Conservation (phyloP, 2,329 filamentous ascomycete genomes). For the Sporothrix protearum region DNA sequence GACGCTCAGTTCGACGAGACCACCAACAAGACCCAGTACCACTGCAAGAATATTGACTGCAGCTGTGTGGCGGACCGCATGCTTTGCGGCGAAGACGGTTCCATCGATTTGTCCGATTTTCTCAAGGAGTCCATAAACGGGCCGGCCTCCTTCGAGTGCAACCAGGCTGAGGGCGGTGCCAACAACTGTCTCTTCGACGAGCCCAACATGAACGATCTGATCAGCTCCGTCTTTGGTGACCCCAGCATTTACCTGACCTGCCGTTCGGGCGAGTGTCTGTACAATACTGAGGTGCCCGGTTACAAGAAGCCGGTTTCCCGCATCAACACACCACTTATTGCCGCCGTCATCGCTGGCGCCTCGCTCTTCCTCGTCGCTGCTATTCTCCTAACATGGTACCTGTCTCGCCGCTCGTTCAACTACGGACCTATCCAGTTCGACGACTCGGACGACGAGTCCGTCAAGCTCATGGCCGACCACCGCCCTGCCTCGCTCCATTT, state of each 20-base stretch:
- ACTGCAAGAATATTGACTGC: slow-evolving; percentile 80
- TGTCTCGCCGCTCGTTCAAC: slow-evolving; percentile 68
- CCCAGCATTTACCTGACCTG: slow-evolving; percentile 81
- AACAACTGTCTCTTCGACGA: slow-evolving; percentile 81
- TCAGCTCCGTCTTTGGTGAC: slow-evolving; percentile 85
- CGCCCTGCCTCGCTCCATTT: slow-evolving; percentile 87
- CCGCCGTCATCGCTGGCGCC: slow-evolving; percentile 81
- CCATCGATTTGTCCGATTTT: slow-evolving; percentile 89
- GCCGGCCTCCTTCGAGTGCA: slow-evolving; percentile 78
- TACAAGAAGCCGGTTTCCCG: slow-evolving; percentile 84
- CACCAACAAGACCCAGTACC: slow-evolving; percentile 79
- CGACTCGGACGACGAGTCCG: slow-evolving; percentile 82
- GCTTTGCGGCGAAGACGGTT: slow-evolving; percentile 87
- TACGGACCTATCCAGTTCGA: slow-evolving; percentile 77
- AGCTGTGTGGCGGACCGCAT: slow-evolving; percentile 86
- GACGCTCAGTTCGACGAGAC: slow-evolving; percentile 63
- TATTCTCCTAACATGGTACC: slow-evolving; percentile 80
- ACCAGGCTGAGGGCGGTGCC: slow-evolving; percentile 58
- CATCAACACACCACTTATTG: slow-evolving; percentile 96
- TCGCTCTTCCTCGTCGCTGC: slow-evolving; percentile 80
- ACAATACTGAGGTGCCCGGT: slow-evolving; percentile 87
- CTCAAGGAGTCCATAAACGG: slow-evolving; percentile 77
- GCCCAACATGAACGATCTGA: slow-evolving; percentile 87
- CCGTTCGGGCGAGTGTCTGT: slow-evolving; percentile 84
- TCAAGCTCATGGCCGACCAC: slow-evolving; percentile 85